Base-by-base conservation (phyloP, 495 filamentous ascomycete species). In the Aspergillus ostianus region DNA sequence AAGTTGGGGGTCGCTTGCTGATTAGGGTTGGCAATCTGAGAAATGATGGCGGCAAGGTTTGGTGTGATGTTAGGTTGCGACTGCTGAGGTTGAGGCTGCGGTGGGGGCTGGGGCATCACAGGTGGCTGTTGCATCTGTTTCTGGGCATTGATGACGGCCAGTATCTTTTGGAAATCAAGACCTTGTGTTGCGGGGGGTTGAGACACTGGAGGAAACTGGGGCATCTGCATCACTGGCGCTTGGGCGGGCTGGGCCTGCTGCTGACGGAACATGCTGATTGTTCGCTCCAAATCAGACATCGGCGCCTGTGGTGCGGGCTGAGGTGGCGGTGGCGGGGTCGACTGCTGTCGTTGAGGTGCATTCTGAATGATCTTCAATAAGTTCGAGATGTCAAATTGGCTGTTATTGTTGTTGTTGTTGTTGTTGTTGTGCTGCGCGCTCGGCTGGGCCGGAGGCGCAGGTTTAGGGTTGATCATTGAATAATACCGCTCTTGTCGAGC, bases 21-120 rank as follows among this genome's bases (percentile, higher is more conserved):
- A 53, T 71, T 73, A 55, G 76, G 75, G 23, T 68, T 70, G 18
- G 68, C 60, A 46, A 82, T 74, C 60, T 80, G 76, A 4, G 80
- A 78, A 57, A 86, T 77, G 19, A 85, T 73, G 18, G 74, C 77
- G 50, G 79, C 79, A 0, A 86, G 71, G 50, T 76, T 74, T 2
- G 75, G 70, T 17, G 70, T 48, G 61, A 78, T 65, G 23, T 13
- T 59, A 13, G 72, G 59, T 56, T 73, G 73, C 1, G 67, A 57
- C 15, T 41, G 6, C 13, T 41, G 36, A 17, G 13, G 36, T 5
- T 41, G 36, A 13, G 36, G 36, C 57, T 30, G 57, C 36, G 13
- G 36, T 17, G 59, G 67, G 10, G 47, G 51, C 67, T 63, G 73
- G 46, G 64, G 75, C 36, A 63, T 67, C 23, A 60, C 67, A 26